Evolutionary conservation across 2,329 filamentous ascomycete species (phyloP).

Genomic region (Alternaria infectoria): DNA sequence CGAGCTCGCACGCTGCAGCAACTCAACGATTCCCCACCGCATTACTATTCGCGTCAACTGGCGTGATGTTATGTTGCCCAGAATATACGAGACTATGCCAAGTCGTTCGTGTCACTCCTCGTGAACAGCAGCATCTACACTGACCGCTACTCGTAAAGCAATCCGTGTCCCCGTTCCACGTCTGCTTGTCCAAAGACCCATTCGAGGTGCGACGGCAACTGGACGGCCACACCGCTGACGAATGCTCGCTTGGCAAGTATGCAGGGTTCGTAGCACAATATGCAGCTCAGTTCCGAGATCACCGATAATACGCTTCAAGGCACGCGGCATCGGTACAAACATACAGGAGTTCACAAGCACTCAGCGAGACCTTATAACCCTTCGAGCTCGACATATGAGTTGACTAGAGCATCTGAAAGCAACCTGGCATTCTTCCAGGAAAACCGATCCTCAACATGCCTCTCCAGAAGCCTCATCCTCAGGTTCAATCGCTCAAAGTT

Average conservation of each 20-base stretch:
- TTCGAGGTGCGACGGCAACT: slow-evolving; percentile 24
- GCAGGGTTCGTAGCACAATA: slow-evolving; percentile 26
- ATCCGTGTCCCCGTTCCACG: slow-evolving; percentile 16
- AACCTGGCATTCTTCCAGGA: neutral
- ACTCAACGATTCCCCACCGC: neutral
- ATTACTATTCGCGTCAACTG: neutral
- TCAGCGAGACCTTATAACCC: neutral
- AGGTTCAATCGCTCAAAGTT: slow-evolving; percentile 6
- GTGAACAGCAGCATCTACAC: neutral
- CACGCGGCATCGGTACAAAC: no score
- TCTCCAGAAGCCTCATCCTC: slow-evolving; percentile 23
- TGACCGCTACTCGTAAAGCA: slow-evolving; percentile 4
- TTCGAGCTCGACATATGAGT: rapidly evolving
- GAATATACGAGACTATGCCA: neutral
- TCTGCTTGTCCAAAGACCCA: slow-evolving; percentile 19
- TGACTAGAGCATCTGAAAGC: rapidly evolving
- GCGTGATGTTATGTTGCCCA: neutral
- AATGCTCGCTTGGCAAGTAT: slow-evolving; percentile 14
- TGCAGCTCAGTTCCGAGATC: slow-evolving; percentile 24
- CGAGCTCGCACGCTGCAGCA: neutral
- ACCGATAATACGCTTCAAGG: slow-evolving; percentile 14
- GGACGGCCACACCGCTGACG: slow-evolving; percentile 11
- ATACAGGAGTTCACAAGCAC: no score
- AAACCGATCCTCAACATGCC: slow-evolving; percentile 18
- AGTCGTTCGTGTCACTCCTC: neutral